phyloP scores from a whole-genome alignment of 768 basidiomycete species.

The Termitomyces sp. region DNA sequence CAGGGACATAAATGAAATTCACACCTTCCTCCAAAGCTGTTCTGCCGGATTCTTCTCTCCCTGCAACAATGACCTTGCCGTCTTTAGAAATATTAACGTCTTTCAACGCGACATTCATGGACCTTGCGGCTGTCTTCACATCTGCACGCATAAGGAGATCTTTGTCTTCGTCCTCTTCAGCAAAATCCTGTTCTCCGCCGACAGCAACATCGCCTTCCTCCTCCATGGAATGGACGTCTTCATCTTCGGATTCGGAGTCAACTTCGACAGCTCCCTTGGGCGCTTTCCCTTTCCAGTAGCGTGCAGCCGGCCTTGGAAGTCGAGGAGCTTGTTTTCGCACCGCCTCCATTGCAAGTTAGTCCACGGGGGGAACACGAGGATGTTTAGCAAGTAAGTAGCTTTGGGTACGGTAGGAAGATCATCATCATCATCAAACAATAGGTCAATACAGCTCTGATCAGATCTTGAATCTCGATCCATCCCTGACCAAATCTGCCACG shows the following conservation, averaged over 20 bases:
- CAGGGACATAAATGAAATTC: slow-evolving; percentile 11
- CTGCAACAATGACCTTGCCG: slow-evolving; percentile 77
- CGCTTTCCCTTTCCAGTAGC: slow-evolving; percentile 89
- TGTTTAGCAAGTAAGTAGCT: too few relatives aligned
- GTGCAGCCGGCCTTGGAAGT: slow-evolving; percentile 72
- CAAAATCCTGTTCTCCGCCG: slow-evolving; percentile 50
- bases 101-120: slow-evolving; percentile 70
- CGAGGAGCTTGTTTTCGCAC: slow-evolving; percentile 69
- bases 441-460: slow-evolving; percentile 1
- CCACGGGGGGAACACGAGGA: neutral
- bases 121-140: slow-evolving; percentile 32
- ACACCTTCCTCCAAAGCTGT: slow-evolving; percentile 56
- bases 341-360: slow-evolving; percentile 20
- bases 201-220: slow-evolving; percentile 58
- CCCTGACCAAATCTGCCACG: too few relatives aligned
- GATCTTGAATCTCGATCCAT: neutral
- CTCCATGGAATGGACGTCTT: slow-evolving; percentile 36
- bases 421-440: slow-evolving; percentile 13
- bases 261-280: slow-evolving; percentile 65
- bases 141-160: slow-evolving; percentile 34
- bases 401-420: slow-evolving; percentile 2
- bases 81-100: slow-evolving; percentile 79
- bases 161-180: slow-evolving; percentile 37
- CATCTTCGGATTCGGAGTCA: slow-evolving; percentile 63
- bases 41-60: slow-evolving; percentile 72